Evolutionary conservation across 352 stramenopile species (phyloP), one percentile per base, ranked within the genome.

Genomic region (Phytophthora pseudosyringae): DNA sequence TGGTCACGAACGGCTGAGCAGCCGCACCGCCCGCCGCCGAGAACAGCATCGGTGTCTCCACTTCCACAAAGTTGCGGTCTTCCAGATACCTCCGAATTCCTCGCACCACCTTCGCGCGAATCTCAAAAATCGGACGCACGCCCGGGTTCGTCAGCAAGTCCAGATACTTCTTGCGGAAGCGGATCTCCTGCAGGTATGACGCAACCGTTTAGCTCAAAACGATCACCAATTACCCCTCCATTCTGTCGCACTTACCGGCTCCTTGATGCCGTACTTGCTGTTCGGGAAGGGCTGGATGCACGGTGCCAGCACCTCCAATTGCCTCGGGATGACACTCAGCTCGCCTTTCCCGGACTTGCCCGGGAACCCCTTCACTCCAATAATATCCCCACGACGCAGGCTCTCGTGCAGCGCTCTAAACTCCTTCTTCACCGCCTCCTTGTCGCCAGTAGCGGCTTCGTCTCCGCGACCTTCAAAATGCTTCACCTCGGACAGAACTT

Each of bases 11-110:
- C 9, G 98, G 98, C 75, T 97, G 96, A 11, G 98, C 98, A 5
- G 97, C 96, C 2, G 98, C 98, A 39, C 98, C 98, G 33, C 98
- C 98, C 11, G 97, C 92, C 21, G 98, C 96, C 54, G 98, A 98
- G 79, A 98, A 99, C 74, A 99, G 95, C 88, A 99, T 99, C 18
- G 98, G 98, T 38, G 98, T 99, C 81, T 99, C 98, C 4, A 96
- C 86, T 68, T 96, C 86, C 5, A 91, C n/a, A 62, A 94, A 95
- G 21, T 73, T 75, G 31, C 78, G 80, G 59, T 86, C 80, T 73
- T 93, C 83, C 29, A 94, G 64, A 64, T 89, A 93, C 9, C 67
- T 70, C 2, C 85, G 82, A 54, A 94, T 74, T 25, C 81, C 76
- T 16, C 52, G 52, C 46, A 94, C 73, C 4, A 93, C 86, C 66